Base-by-base conservation (phyloP, 352 stramenopile genomes). In the Phytophthora idaei region DNA sequence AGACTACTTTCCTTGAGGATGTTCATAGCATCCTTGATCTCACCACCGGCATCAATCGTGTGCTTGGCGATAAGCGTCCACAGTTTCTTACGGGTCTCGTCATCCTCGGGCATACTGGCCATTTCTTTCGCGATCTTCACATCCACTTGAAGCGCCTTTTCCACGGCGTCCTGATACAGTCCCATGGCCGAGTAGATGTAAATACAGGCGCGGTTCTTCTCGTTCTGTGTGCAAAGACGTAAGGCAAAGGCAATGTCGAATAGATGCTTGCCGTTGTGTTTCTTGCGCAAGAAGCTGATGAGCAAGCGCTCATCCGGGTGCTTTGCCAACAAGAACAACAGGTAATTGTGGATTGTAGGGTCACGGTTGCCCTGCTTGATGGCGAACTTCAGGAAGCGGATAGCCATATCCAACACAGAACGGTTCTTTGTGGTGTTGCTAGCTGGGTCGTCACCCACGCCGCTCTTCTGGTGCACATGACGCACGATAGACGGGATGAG, bases 151-250 rank as follows among this genome's bases (percentile, higher is more conserved):
- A 97, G 74, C 2, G 90, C 90, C 51, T 97, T 95, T 59, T 96
- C 90, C 4, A 98, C 93, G 1, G 93, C 93, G 47, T 98, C 93
- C 48, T 97, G 90, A 69, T 91, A 98, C 25, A 98, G 60, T 0
- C 89, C 89, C 90, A 98, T 97, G 15, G 89, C 89, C 12, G 90
- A 96, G 73, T 98, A 98, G 47, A 98, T 97, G 75, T 97, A 96
- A 46, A 98, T 97, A 71, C 90, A 97, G 21, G 93, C 92, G 51
- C 87, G 89, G 56, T 95, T 96, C 74, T 97, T 95, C 51, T 96
- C 88, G 53, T 97, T 91, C 62, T 98, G 89, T 10, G 87, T 97
- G 69, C 93, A 98, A 31, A 98, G 70, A 14, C 91, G 89, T 28
- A 98, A 63, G 17, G 93, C 93, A 68, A 98, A 98, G 51, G 89